These are phyloP conservation scores for Aspergillus novofumigatus DNA, from an alignment of 2,329 filamentous ascomycete species.

Conservation along the genomic window DNA sequence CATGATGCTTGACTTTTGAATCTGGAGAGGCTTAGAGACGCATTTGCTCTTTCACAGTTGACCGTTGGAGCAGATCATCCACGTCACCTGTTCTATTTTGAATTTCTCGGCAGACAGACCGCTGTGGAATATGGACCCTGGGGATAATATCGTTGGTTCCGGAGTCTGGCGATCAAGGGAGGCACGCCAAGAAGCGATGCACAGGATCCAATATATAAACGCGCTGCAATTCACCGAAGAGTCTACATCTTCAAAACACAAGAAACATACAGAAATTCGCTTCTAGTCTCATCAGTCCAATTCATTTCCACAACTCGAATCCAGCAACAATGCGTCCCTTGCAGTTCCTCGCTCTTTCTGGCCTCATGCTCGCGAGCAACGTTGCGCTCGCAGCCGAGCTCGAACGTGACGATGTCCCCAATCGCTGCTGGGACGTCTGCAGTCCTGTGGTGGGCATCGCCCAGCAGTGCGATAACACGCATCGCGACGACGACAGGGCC, in stretches of 20 bases:
- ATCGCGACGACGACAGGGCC: conserved; percentile 21
- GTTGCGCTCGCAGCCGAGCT: conserved; percentile 21
- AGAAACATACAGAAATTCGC: neutral
- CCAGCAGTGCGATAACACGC: conserved; percentile 19
- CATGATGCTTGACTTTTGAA: conserved; percentile 2
- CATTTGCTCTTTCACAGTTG: neutral
- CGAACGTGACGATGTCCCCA: conserved; percentile 27
- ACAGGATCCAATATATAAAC: neutral
- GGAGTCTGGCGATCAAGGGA: neutral
- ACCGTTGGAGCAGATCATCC: neutral
- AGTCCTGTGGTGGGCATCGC: conserved; percentile 20
- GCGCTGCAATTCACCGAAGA: neutral
- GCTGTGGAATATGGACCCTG: neutral
- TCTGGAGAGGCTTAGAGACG: conserved; percentile 12
- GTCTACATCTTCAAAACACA: neutral
- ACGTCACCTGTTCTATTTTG: neutral
- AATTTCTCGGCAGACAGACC: neutral
- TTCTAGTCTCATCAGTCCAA: neutral
- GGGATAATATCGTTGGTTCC: neutral
- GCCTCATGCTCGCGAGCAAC: conserved; percentile 22
- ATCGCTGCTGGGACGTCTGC: conserved; percentile 24
- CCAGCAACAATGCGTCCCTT: conserved; percentile 18
- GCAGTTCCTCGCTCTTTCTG: conserved; percentile 20
- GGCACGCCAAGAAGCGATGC: neutral
- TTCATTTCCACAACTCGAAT: neutral